Percentiles rank a stretch among this genome's conserved stretches.
These are phyloP conservation scores for Apodospora peruviana DNA, from an alignment of 495 filamentous ascomycete genomes.

Conservation along the genomic window DNA sequence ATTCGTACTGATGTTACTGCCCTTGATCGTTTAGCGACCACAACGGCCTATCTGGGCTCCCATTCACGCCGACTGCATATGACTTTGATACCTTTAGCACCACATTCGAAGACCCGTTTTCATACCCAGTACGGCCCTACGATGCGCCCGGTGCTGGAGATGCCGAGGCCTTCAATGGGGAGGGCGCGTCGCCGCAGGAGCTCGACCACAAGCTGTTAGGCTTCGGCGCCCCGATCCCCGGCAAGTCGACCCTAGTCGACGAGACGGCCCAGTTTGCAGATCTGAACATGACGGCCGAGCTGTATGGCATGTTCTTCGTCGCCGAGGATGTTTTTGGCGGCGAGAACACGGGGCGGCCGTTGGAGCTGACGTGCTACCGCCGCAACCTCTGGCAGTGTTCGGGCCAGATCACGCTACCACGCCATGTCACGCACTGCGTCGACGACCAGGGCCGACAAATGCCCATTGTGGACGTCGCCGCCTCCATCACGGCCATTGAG, in stretches of 20 bases:
- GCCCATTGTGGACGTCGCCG: constrained; percentile 67
- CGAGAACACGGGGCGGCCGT: constrained; percentile 48
- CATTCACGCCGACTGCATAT: constrained; percentile 47
- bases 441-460: constrained; percentile 74
- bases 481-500: constrained; percentile 80
- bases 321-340: constrained; percentile 63
- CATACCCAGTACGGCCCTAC: constrained; percentile 46
- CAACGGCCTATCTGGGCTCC: constrained; percentile 37
- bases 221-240: constrained; percentile 64
- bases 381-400: constrained; percentile 87
- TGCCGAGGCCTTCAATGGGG: constrained; percentile 36
- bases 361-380: constrained; percentile 87
- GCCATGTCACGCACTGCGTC: constrained; percentile 65
- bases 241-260: constrained; percentile 53
- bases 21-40: too few species aligned
- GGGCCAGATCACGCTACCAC: constrained; percentile 71
- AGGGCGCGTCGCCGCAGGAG: constrained; percentile 31
- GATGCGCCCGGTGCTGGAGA: constrained; percentile 29
- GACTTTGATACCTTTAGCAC: constrained; percentile 49
- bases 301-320: constrained; percentile 94
- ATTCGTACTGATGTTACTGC: too few species aligned
- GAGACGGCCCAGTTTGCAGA: constrained; percentile 29
- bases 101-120: constrained; percentile 67
- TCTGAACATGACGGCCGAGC: constrained; percentile 70
- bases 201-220: constrained; percentile 51